Evolutionary conservation across 1,139 yeast species (phyloP).

Genomic region (Magnusiomyces ingens): DNA sequence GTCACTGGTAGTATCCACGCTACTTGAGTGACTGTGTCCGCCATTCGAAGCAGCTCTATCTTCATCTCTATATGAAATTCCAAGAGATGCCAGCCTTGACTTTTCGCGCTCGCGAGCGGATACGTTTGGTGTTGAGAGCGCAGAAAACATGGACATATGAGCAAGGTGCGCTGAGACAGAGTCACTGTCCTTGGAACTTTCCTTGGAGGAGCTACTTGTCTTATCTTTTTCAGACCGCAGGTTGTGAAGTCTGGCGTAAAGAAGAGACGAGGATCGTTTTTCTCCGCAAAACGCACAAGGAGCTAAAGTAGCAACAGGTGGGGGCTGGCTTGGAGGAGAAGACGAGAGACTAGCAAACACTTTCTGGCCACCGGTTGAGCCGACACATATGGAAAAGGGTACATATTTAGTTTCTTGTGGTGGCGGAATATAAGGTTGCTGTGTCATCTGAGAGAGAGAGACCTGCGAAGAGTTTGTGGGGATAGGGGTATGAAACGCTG

Average conservation of each 20-base stretch:
- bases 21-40: conserved; percentile 4
- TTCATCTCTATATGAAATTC: background rate
- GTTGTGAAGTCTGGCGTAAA: conserved; percentile 70
- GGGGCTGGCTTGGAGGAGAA: conserved; percentile 30
- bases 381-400: background rate
- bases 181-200: background rate
- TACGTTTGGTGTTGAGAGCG: background rate
- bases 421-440: background rate
- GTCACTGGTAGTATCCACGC: conserved; percentile 2
- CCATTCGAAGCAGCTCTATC: background rate
- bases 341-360: conserved; percentile 5
- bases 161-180: background rate
- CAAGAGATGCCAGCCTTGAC: background rate
- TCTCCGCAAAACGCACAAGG: conserved; percentile 86
- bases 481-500: background rate
- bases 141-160: background rate
- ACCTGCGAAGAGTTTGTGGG: background rate
- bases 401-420: background rate
- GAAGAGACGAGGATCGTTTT: conserved; percentile 55
- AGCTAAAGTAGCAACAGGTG: conserved; percentile 67
- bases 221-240: conserved; percentile 39
- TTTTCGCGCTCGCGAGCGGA: background rate
- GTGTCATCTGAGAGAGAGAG: background rate
- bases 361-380: background rate
- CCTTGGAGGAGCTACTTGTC: conserved; percentile 1